Evolutionary conservation across 179 eudicot genomes (phyloP).

Genomic region (Carnegiea gigantea): DNA sequence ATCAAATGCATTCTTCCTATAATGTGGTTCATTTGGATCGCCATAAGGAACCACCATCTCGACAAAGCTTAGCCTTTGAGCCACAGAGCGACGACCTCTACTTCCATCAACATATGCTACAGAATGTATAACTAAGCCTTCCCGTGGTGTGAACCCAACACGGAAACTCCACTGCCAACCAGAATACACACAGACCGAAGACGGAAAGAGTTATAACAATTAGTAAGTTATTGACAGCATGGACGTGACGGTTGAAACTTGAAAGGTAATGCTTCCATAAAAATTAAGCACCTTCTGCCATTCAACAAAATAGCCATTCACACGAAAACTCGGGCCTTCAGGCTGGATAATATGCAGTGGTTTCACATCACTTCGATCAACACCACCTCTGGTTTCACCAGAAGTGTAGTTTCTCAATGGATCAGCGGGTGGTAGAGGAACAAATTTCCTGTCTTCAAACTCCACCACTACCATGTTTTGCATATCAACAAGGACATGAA

Average conservation of each 20-base stretch:
- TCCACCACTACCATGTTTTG: conserved; percentile 91
- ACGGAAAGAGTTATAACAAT: conserved; percentile 4
- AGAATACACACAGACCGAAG: conserved; percentile 18
- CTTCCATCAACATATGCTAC: conserved; percentile 92
- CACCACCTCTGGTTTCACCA: conserved; percentile 96
- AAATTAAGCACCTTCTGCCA: conserved; percentile 87
- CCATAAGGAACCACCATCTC: conserved; percentile 99
- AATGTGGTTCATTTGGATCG: conserved; percentile 95
- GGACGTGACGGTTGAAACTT: conserved; percentile 7
- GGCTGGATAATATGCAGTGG: conserved; percentile 82
- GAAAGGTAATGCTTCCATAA: conserved; percentile 6
- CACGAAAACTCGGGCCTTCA: conserved; percentile 97
- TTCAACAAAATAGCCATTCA: conserved; percentile 81
- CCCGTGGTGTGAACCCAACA: conserved; percentile 82
- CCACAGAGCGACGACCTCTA: conserved; percentile 83
- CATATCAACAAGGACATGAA: conserved; percentile 88
- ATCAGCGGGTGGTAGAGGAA: conserved; percentile 96
- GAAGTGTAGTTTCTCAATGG: conserved; percentile 94
- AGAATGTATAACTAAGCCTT: conserved; percentile 84
- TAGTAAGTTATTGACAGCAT: not conserved
- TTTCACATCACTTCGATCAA: conserved; percentile 94
- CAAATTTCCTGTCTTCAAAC: conserved; percentile 94
- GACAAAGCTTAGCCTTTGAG: conserved; percentile 91
- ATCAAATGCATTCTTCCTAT: conserved; percentile 97
- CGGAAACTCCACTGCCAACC: conserved; percentile 82